Evolutionary conservation across 2,329 filamentous ascomycete species (phyloP), one percentile per base, ranked within the genome.

Genomic region (Dothidotthia symphoricarpi): DNA sequence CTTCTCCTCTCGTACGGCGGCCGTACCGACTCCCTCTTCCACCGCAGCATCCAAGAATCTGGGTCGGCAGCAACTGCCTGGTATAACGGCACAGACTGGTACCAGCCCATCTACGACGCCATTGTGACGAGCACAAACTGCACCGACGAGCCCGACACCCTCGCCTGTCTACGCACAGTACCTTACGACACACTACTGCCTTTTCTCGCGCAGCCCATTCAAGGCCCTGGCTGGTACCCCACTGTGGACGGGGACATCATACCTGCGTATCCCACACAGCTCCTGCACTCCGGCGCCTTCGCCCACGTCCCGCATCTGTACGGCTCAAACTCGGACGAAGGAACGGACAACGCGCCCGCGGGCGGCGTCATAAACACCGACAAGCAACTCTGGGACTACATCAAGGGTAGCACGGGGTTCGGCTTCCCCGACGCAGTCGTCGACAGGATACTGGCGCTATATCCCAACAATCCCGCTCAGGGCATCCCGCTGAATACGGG

Each of bases 291-390:
- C 2, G 81, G 81, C 29, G 73, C 73, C 16, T 85, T 86, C 48
- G 76, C 83, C 36, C 74, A 79, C 39, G 75, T 86, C 1, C 80
- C 82, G 0, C 74, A 85, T 36, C 67, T 87, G 3, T 71, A 77
- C 37, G 83, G 84, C 6, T 75, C 74, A 16, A 86, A 85, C 60
- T 75, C 75, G 0, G 83, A 86, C 51, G 83, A 87, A 62, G 83
- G 81, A 2, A 77, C 76, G 1, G 69, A 71, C 8, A 83, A 83
- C 52, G 75, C 71, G 0, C 72, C 74, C 2, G 62, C 50, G 2
- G 76, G 73, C 14, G 76, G 74, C 13, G 41, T 60, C 19, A 75
- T 84, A 48, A 76, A 82, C 58, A 82, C 75, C 2, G 75, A 72
- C 14, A 69, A 68, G 12, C 70, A 83, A 41, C 77, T 66, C 13